Conservation (phyloP, 2,329 filamentous ascomycete species). For the Venturiaceae sp. region DNA sequence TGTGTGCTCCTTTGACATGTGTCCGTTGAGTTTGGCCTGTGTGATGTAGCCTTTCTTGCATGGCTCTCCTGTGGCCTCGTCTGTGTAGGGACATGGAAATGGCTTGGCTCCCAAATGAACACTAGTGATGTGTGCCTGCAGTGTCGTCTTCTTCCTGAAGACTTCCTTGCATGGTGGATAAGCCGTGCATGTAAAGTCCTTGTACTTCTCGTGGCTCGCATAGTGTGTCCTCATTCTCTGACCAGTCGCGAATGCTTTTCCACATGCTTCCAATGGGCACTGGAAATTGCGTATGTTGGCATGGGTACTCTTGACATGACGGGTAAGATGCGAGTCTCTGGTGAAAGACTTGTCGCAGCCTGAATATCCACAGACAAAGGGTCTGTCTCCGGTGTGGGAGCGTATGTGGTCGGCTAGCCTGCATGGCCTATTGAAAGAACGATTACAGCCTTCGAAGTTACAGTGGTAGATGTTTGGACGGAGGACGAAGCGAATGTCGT, state of each 20-base stretch:
- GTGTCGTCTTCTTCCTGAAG: slow-evolving; percentile 80
- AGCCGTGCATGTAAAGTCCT: slow-evolving; percentile 64
- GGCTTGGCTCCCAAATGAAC: slow-evolving; percentile 65
- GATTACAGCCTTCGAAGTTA: slow-evolving; percentile 62
- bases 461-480: slow-evolving; percentile 69
- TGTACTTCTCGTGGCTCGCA: slow-evolving; percentile 66
- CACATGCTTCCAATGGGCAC: slow-evolving; percentile 65
- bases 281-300: slow-evolving; percentile 58
- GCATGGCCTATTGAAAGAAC: slow-evolving; percentile 80
- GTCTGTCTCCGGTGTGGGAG: slow-evolving; percentile 76
- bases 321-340: slow-evolving; percentile 75
- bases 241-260: slow-evolving; percentile 71
- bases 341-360: slow-evolving; percentile 77
- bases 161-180: slow-evolving; percentile 61
- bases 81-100: slow-evolving; percentile 57
- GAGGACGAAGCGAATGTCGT: slow-evolving; percentile 30
- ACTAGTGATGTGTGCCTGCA: slow-evolving; percentile 71
- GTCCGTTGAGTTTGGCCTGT: slow-evolving; percentile 58
- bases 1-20: slow-evolving; percentile 61
- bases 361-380: slow-evolving; percentile 60
- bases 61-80: slow-evolving; percentile 38
- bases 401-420: slow-evolving; percentile 70
- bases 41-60: slow-evolving; percentile 68
- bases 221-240: slow-evolving; percentile 69
- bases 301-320: slow-evolving; percentile 78